Evolutionary conservation across 1,139 yeast genomes (phyloP).

Genomic region (Geotrichum histeridarum): DNA sequence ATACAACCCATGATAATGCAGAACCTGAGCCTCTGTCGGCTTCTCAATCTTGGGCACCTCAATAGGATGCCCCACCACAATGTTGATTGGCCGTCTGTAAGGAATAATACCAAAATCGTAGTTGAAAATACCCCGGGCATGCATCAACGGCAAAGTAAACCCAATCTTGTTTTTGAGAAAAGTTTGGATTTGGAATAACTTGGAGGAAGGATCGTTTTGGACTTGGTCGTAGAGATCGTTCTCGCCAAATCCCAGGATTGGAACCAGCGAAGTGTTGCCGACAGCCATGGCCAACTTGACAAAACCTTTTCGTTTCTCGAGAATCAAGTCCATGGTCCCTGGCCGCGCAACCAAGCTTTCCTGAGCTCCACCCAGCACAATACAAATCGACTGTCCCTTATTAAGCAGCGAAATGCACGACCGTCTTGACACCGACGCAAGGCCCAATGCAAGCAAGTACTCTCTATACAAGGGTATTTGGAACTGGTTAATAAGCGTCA

Average conservation of each 20-base stretch:
- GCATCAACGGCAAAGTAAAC: constrained; percentile 85
- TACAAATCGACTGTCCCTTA: constrained; percentile 66
- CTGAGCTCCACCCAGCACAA: constrained; percentile 94
- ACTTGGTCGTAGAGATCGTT: constrained; percentile 69
- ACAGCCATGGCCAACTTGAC: constrained; percentile 77
- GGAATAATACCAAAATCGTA: constrained; percentile 91
- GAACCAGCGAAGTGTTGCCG: constrained; percentile 76
- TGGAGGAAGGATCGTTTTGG: constrained; percentile 51
- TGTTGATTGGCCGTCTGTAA: constrained; percentile 70
- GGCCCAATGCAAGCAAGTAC: constrained; percentile 72
- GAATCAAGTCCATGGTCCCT: constrained; percentile 55
- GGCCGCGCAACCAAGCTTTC: constrained; percentile 74
- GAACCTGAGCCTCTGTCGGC: constrained; percentile 50
- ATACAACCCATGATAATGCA: constrained; percentile 68
- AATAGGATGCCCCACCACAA: constrained; percentile 74
- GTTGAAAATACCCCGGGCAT: constrained; percentile 88
- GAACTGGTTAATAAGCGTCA: constrained; percentile 82
- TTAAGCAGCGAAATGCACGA: constrained; percentile 63
- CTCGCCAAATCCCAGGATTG: constrained; percentile 90
- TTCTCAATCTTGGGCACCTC: constrained; percentile 51
- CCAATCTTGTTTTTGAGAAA: constrained; percentile 68
- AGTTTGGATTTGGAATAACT: constrained; percentile 54
- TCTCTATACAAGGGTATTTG: constrained; percentile 85
- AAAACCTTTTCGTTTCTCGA: constrained; percentile 80
- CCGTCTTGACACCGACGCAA: constrained; percentile 75